These are phyloP conservation scores for Colletotrichum falcatum DNA, from an alignment of 2,329 filamentous ascomycete species.

Conservation along the genomic window DNA sequence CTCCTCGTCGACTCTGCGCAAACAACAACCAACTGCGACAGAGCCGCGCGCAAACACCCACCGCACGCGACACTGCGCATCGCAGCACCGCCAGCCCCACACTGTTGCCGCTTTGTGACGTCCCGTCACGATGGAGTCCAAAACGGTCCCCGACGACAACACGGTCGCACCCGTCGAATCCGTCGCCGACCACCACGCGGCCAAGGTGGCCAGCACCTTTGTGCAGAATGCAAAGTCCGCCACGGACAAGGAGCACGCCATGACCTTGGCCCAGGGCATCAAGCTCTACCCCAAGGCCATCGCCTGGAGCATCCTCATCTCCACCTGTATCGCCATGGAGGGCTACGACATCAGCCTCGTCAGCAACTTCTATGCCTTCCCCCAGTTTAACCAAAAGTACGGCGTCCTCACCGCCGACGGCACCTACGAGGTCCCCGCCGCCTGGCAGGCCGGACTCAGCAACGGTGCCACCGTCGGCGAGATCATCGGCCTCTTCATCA, in stretches of 20 bases:
- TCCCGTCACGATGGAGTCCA: constrained; percentile 28
- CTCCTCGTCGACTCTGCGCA: background rate
- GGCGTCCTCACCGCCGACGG: constrained; percentile 60
- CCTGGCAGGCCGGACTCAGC: constrained; percentile 72
- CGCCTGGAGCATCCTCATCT: constrained; percentile 85
- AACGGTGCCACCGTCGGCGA: constrained; percentile 72
- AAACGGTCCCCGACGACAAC: constrained; percentile 26
- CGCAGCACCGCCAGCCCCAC: background rate
- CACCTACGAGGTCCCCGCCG: constrained; percentile 67
- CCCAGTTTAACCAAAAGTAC: constrained; percentile 69
- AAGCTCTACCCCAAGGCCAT: constrained; percentile 89
- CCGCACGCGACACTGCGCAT: background rate
- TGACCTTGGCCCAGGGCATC: constrained; percentile 82
- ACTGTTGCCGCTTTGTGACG: background rate
- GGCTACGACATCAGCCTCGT: constrained; percentile 86
- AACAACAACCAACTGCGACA: background rate
- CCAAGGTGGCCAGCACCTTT: constrained; percentile 50
- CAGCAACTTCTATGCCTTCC: constrained; percentile 80
- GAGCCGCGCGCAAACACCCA: background rate
- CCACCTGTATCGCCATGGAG: constrained; percentile 93
- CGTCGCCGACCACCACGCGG: constrained; percentile 25
- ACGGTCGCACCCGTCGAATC: constrained; percentile 13
- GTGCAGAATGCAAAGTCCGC: constrained; percentile 62
- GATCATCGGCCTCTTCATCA: constrained; percentile 74
- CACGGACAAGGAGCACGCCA: constrained; percentile 72